A percentile compares a stretch with the other conserved stretches of the same genome.
These are phyloP conservation scores for Colletotrichum euphorbiae DNA, from an alignment of 2,329 filamentous ascomycete species.

Conservation along the genomic window DNA sequence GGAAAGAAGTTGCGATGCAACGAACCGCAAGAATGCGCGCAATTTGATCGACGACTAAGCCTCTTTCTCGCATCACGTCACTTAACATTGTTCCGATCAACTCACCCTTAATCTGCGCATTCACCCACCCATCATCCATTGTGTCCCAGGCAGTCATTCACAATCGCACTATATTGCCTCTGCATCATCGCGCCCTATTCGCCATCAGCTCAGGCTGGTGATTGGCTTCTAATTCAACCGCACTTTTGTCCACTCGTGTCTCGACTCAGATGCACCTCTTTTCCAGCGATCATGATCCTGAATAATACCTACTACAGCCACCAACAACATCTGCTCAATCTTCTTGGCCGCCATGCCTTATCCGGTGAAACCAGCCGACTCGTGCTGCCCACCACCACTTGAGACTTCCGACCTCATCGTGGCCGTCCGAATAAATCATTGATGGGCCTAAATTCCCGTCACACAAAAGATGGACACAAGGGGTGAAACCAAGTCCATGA, in stretches of 20 bases:
- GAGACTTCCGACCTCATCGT: too few relatives aligned
- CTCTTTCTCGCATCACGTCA: constrained; percentile 27
- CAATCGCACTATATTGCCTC: constrained; percentile 3
- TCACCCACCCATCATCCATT: constrained; percentile 18
- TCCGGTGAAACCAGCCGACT: constrained; percentile 35
- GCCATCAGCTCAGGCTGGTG: background rate
- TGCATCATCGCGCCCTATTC: constrained; percentile 5
- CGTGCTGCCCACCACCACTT: constrained; percentile 22
- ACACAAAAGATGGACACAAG: background rate
- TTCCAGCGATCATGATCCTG: constrained; percentile 16
- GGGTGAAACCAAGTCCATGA: constrained; percentile 38
- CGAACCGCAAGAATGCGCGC: background rate
- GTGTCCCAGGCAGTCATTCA: constrained; percentile 19
- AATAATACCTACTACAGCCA: background rate
- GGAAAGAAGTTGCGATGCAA: background rate
- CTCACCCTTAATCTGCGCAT: background rate
- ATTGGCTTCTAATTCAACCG: constrained; percentile 2
- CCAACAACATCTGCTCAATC: constrained; percentile 2
- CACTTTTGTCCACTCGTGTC: background rate
- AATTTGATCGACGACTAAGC: constrained; percentile 16
- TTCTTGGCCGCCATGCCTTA: constrained; percentile 15
- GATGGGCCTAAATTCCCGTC: constrained; percentile 6
- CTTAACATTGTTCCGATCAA: constrained; percentile 6
- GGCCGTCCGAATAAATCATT: constrained; percentile 22
- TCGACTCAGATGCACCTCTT: background rate